Evolutionary conservation across 306 rosid genomes (phyloP), one percentile per base, ranked within the genome.

Genomic region (Cotoneaster glaucophyllus): DNA sequence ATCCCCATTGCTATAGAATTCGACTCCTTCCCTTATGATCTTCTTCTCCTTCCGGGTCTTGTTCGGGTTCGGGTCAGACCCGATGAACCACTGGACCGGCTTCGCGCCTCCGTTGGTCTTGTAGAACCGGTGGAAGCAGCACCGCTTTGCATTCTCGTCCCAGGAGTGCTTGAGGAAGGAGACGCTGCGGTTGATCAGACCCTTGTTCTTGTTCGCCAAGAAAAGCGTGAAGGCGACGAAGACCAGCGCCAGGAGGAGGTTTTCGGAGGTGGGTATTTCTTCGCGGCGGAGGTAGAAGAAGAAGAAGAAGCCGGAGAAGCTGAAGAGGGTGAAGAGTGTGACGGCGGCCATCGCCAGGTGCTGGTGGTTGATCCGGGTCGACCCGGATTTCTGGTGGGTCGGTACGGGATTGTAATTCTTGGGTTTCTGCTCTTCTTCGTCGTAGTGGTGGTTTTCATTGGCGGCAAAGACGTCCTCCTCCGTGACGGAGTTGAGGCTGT

Each of bases 1-100:
- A 73, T 96, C 98, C 26, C 99, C 99, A 83, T 93, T 96, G 84
- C 98, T 92, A 88, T 92, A 96, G 66, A 93, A 88, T 83, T 92
- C 99, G 7, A 93, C 98, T 2, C 99, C 99, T 78, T 96, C 99
- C 59, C 91, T 82, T 26, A 84, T 82, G 34, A 85, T 84, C 76
- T 84, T 82, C 78, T 54, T 61, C 70, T 72, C 83, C 48, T 59
- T 85, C 18, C 18, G 48, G 59, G 64, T 50, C 32, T 69, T 12
- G 29, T 21, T 63, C 48, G 70, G 32, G 45, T 61, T 85, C 5
- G 90, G 67, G 68, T 84, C 93, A 17, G 78, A 45, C 70, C 99
- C 99, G 34, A 93, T 96, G 86, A 86, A 89, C 99, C 99, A 96
- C 71, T 88, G 92, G 61, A 96, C 96, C 67, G 98, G 96, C 73